Evolutionary conservation across 495 filamentous ascomycete genomes (phyloP), one percentile per base, ranked within the genome.

Genomic region (Trichoderma reesei): DNA sequence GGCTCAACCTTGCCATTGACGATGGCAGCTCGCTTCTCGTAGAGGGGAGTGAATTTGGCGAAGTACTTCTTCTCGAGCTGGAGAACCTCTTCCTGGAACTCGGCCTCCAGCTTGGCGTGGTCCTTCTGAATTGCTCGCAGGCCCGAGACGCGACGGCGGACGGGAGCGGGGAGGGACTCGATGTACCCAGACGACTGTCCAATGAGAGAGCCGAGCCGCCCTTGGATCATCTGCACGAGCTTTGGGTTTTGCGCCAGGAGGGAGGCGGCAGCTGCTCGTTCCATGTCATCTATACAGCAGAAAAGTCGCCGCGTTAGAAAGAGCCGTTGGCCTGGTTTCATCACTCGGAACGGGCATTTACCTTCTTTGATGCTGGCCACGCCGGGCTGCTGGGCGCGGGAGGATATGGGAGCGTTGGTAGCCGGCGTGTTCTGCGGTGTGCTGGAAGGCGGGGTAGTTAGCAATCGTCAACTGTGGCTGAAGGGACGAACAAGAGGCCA

Each of bases 1-100:
- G 95, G 95, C 78, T 99, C 95, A 14, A 79, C 73, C 66, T 76
- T 78, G 70, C 95, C 95, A 77, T 97, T 98, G 71, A 99, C 83
- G 71, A 99, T 97, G 66, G 87, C 84, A 59, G 94, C 83, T 72
- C 95, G 92, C 82, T 92, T 90, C 83, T 98, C 80, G 77, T 99
- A 99, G 41, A 99, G 86, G 62, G 95, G 95, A 37, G 91, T 96
- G 78, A 96, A 99, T 78, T 97, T 98, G 73, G 88, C 89, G 67
- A 99, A 97, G 77, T 94, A 99, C 78, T 96, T 95, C 85, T 99
- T 99, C 82, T 99, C 95, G 26, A 99, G 84, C 73, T 96, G 86
- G 67, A 99, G 82, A 56, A 99, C 91, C 78, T 97, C 95, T 74
- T 98, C 91, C 75, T 99, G 95, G 76, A 98, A 96, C 75, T 96